phyloP scores from a whole-genome alignment of 2,329 filamentous ascomycete genomes.

The Epichloe uncinata region DNA sequence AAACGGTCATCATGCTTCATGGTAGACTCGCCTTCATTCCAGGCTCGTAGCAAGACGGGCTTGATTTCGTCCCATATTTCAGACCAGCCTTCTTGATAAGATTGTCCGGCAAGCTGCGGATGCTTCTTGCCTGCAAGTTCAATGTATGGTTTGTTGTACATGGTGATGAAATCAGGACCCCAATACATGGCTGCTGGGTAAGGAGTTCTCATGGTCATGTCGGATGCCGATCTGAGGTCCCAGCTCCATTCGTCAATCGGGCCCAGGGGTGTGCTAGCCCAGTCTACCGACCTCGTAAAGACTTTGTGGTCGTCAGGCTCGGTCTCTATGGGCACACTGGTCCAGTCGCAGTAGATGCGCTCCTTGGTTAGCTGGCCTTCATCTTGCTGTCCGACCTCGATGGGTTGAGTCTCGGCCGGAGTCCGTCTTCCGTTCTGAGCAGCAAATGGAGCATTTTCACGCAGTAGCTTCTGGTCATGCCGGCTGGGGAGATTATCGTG shows the following conservation, averaged over 20 bases:
- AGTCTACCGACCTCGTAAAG: constrained; percentile 28
- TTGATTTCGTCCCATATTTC: constrained; percentile 64
- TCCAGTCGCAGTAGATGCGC: constrained; percentile 4
- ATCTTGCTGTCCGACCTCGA: constrained; percentile 9
- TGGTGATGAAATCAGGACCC: constrained; percentile 46
- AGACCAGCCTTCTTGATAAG: constrained; percentile 45
- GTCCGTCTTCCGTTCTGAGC: not conserved
- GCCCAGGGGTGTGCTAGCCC: constrained; percentile 33
- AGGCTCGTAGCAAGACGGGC: constrained; percentile 52
- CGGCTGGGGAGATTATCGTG: not conserved
- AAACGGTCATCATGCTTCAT: constrained; percentile 73
- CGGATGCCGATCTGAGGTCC: constrained; percentile 31
- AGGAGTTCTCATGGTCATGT: constrained; percentile 41
- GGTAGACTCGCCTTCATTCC: constrained; percentile 56
- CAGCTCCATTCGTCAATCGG: constrained; percentile 32
- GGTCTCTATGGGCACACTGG: constrained; percentile 1
- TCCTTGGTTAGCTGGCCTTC: constrained; percentile 15
- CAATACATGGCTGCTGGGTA: constrained; percentile 46
- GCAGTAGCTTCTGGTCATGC: not conserved
- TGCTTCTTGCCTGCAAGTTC: constrained; percentile 51
- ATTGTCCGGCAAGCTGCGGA: constrained; percentile 47
- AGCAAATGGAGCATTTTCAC: not conserved
- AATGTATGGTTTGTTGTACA: constrained; percentile 56
- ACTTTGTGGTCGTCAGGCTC: constrained; percentile 18
- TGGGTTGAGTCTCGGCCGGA: constrained; percentile 1